Evolutionary conservation across 2,329 filamentous ascomycete species (phyloP), one percentile per base, ranked within the genome.

Genomic region (Thyridium curvatum): DNA sequence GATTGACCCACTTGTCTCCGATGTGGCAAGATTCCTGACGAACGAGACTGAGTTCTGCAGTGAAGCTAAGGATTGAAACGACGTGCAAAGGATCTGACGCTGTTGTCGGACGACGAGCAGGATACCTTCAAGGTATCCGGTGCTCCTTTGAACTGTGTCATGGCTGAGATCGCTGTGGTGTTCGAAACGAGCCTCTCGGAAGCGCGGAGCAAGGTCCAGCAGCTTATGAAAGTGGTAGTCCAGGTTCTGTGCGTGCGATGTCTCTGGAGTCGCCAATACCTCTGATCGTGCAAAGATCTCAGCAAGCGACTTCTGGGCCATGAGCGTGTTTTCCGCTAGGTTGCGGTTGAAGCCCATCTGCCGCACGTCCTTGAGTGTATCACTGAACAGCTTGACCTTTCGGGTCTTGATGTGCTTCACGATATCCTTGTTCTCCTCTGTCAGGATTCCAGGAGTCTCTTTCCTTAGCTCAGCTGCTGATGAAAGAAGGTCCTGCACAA

Each of bases 331-430:
- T 12, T 79, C 81, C 47, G 84, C 80, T 13, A 94, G 69, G 54
- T 95, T 96, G 38, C 82, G 80, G 51, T 83, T 84, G 51, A 98
- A 77, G 4, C 93, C 93, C 91, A 98, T 97, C 41, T 83, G 77
- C 29, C 88, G 80, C 18, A 96, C 67, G 16, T 82, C 78, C 53
- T 86, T 90, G 46, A 98, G 66, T 0, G 86, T 90, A 50, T 97
- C 91, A 1, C 88, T 86, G 51, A 94, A 93, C 12, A 97, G 74
- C 50, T 89, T 90, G 32, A 88, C 80, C 64, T 98, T 98, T 51
- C 87, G 78, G 3, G 79, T 81, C 68, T 96, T 97, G 49, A 97
- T 77, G 58, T 96, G 87, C 60, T 94, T 90, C 44, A 96, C 79
- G 13, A 75, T 60, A 10, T 82, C 75, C 55, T 90, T 91, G 59